Base-by-base conservation (phyloP, 257 asterid genomes). In the Nicotiana tabacum region DNA sequence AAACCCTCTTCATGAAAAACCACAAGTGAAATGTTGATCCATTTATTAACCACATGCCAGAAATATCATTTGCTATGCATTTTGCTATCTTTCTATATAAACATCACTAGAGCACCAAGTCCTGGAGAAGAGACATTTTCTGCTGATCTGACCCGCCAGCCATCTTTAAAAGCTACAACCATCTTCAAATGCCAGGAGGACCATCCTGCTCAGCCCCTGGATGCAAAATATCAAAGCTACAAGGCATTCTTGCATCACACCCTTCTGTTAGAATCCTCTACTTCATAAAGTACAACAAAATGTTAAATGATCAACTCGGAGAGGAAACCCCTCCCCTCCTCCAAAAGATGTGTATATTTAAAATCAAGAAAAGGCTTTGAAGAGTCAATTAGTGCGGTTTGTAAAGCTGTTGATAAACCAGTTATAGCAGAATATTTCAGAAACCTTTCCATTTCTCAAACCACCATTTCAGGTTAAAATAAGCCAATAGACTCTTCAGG, bases 171-270 rank as follows among this genome's bases (percentile, higher is more conserved):
- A 24, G 27, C 24, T 46, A 21, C 37, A 12, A 43, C 60, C 60
- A 12, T 21, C 60, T 39, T 72, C 78, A 43, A 74, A 48, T 48
- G 79, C 24, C 79, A 48, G 6, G 15, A 70, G 35, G 24, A 21
- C 1, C 78, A 39, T 24, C 62, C 62, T 48, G 79, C 37, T 74
- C 27, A 48, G 43, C 15, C 39, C 79, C 43, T 46, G 79, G 79
- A 74, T 74, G 79, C 39, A 74, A 27, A 74, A 74, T 43, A 74
- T 48, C 39, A 72, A 46, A 72, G 61, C 79, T 72, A 72, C 37
- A 46, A 24, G 79, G 24, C 37, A 46, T 60, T 67, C 76, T 51
- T 37, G 83, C 74, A 79, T 79, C 58, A 79, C 21, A 51, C 76
- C 33, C 61, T 61, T 30, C 67, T 17, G 48, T 66, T 66, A 72